Evolutionary conservation across 305 asterid species (phyloP), one percentile per base, ranked within the genome.

Genomic region (Solanum hybrid): DNA sequence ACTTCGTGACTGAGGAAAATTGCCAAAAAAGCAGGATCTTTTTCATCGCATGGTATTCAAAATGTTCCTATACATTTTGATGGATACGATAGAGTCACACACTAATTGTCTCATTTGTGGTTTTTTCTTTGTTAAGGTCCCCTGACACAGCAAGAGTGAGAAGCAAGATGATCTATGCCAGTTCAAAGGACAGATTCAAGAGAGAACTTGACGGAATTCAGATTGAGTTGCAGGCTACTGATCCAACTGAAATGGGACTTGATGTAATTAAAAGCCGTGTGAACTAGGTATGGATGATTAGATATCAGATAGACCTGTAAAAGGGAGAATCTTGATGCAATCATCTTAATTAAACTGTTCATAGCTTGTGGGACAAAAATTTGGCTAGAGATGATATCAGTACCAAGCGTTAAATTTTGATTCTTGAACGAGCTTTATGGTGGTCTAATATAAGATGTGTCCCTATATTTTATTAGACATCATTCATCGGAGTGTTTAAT

Each of bases 141-240:
- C 98, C 96, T 7, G 98, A 95, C 92, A 95, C 93, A 34, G 85
- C 97, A 8, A 90, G 93, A 89, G 95, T 95, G 88, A 93, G 97
- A 92, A 94, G 94, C 94, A 95, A 94, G 96, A 95, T 94, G 98
- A 95, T 95, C n/a, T 94, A 95, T 82, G 97, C 96, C 45, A 95
- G 96, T 90, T 93, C 95, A 34, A 95, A 94, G 89, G 97, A 95
- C 88, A 77, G 82, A 77, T 77, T 77, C 82, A 77, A 76, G 81
- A 76, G 81, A 76, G 39, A 31, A 0, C 91, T 94, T 3, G 95
- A 94, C 70, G 96, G 95, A n/a, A 93, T 95, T 90, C 97, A 95
- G 90, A 92, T 95, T 77, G 98, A 95, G 90, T 89, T 94, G 45
- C 96, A 94, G 91, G 96, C 96, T 22, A 95, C 97, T 1, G 97